Evolutionary conservation across 2,329 filamentous ascomycete species (phyloP).

Genomic region (Colletotrichum limetticola): DNA sequence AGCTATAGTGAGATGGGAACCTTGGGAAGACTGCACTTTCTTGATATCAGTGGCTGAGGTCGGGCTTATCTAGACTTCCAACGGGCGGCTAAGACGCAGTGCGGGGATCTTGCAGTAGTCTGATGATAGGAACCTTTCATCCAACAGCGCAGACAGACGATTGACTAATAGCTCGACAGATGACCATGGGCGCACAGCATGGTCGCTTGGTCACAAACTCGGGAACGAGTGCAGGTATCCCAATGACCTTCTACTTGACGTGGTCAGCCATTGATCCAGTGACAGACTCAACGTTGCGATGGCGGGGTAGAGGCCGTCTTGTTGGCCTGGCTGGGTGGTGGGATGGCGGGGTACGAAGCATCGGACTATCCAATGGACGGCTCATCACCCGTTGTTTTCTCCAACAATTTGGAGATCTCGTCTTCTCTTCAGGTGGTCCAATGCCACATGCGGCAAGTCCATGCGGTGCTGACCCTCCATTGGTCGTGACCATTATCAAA

Average conservation of each 20-base stretch:
- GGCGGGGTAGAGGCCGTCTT: constrained; percentile 6
- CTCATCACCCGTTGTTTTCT: constrained; percentile 9
- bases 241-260: not conserved
- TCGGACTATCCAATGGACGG: not conserved
- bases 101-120: constrained; percentile 23
- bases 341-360: constrained; percentile 6
- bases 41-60: not conserved
- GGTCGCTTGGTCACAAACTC: not conserved
- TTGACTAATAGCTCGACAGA: not conserved
- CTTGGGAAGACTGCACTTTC: not conserved
- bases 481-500: constrained; percentile 13
- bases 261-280: not conserved
- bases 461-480: constrained; percentile 13
- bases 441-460: constrained; percentile 20
- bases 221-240: not conserved
- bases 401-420: constrained; percentile 16
- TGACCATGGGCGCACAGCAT: not conserved
- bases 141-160: not conserved
- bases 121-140: constrained; percentile 7
- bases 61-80: constrained; percentile 21
- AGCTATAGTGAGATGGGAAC: not conserved
- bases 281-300: not conserved
- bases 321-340: not conserved
- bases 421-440: not conserved
- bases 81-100: constrained; percentile 6